Percentiles rank a stretch among this genome's conserved stretches.
phyloP scores from a whole-genome alignment of 805 yeast species.

The Candida orba region DNA sequence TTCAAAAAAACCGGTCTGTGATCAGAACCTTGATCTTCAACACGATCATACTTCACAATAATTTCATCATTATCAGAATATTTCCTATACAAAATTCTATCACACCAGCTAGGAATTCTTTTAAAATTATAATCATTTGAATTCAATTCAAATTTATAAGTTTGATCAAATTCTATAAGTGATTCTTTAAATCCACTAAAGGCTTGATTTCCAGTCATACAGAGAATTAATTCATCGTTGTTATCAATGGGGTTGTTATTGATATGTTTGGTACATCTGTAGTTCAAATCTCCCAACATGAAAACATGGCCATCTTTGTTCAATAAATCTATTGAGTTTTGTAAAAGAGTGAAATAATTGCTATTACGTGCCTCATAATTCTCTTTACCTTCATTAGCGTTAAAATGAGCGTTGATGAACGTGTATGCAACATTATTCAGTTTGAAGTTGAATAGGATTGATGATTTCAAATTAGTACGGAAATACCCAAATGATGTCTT shows the following conservation, averaged over 20 bases:
- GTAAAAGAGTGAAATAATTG: constrained; percentile 47
- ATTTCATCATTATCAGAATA: constrained; percentile 27
- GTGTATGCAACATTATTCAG: constrained; percentile 34
- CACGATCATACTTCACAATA: constrained; percentile 40
- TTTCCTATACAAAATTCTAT: constrained; percentile 58
- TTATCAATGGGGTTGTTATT: constrained; percentile 16
- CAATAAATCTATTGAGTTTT: constrained; percentile 38
- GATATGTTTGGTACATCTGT: constrained; percentile 39
- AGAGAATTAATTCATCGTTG: constrained; percentile 30
- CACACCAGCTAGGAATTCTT: constrained; percentile 87
- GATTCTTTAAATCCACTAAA: constrained; percentile 64
- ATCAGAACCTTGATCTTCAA: constrained; percentile 52
- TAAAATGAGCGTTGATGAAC: constrained; percentile 63
- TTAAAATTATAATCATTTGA: constrained; percentile 44
- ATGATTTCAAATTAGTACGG: constrained; percentile 69
- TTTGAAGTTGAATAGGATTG: constrained; percentile 49
- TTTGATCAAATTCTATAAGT: constrained; percentile 62
- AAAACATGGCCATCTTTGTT: constrained; percentile 54
- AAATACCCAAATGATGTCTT: constrained; percentile 45
- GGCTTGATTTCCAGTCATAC: constrained; percentile 32
- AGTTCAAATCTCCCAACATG: constrained; percentile 82
- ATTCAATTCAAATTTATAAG: constrained; percentile 59
- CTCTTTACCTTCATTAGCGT: constrained; percentile 70
- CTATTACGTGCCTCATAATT: constrained; percentile 37
- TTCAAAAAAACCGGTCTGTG: constrained; percentile 70